Evolutionary conservation across 140 eudicot species (phyloP).

Genomic region (Oenanthe javanica): DNA sequence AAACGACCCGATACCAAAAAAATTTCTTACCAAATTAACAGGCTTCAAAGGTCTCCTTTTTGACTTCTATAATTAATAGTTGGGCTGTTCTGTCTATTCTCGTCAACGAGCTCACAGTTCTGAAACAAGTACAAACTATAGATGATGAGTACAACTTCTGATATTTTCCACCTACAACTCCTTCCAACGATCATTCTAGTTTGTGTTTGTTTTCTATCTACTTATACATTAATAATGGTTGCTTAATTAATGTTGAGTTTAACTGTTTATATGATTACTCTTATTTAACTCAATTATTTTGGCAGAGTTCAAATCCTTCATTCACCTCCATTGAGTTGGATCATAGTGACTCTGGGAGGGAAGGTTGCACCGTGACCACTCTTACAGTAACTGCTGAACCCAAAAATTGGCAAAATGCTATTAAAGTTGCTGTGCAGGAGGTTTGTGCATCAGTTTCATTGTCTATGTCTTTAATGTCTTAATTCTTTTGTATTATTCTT

Average conservation of each 20-base stretch:
- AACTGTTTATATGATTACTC: neutral
- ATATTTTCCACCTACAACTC: neutral
- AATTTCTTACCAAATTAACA: neutral
- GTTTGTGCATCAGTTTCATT: slow-evolving; percentile 25
- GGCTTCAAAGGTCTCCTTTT: neutral
- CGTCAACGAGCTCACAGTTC: neutral
- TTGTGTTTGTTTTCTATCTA: neutral
- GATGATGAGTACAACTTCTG: neutral
- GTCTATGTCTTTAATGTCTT: no score
- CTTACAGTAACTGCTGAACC: slow-evolving; percentile 98
- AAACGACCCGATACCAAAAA: neutral
- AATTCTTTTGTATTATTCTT: no score
- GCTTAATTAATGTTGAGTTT: neutral
- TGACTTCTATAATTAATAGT: neutral
- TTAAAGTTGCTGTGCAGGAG: slow-evolving; percentile 97
- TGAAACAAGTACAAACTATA: neutral
- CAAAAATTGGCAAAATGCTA: slow-evolving; percentile 87
- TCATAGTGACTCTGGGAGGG: slow-evolving; percentile 99
- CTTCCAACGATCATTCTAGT: neutral
- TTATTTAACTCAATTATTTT: slow-evolving; percentile 14
- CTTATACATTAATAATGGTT: neutral
- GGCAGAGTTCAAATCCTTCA: slow-evolving; percentile 97
- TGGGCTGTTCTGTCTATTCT: neutral
- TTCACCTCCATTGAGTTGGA: slow-evolving; percentile 93
- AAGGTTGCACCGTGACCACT: slow-evolving; percentile 98